Percentiles rank a stretch among this genome's conserved stretches.
phyloP scores from a whole-genome alignment of 2,329 filamentous ascomycete species.

The Epichloe aotearoae region DNA sequence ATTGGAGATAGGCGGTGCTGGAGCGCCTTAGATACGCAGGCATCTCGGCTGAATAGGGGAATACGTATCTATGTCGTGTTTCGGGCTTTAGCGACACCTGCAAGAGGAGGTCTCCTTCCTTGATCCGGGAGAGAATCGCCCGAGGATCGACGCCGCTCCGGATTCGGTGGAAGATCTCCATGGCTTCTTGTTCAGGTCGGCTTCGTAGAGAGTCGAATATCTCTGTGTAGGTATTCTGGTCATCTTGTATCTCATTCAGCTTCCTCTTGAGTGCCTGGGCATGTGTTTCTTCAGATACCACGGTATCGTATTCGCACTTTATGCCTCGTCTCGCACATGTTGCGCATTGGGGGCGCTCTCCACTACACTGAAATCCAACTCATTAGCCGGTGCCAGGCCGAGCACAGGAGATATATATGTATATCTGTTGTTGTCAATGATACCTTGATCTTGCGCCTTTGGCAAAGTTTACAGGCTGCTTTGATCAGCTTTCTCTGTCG shows the following conservation, averaged over 20 bases:
- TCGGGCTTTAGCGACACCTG: constrained; percentile 25
- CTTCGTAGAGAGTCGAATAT: constrained; percentile 8
- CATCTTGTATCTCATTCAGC: constrained; percentile 1
- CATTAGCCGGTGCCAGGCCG: too few relatives aligned
- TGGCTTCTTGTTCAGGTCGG: constrained; percentile 17
- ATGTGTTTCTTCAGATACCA: constrained; percentile 10
- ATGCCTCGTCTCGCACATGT: constrained; percentile 9
- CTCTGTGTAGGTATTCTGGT: constrained; percentile 7
- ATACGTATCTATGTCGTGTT: constrained; percentile 24
- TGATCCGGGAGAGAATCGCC: constrained; percentile 21
- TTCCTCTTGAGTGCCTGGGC: constrained; percentile 9
- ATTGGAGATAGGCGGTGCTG: constrained; percentile 15
- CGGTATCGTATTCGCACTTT: constrained; percentile 10
- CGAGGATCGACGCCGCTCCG: constrained; percentile 19
- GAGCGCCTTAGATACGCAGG: constrained; percentile 4
- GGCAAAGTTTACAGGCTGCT: too few relatives aligned
- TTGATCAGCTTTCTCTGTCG: too few relatives aligned
- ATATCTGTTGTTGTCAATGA: too few relatives aligned
- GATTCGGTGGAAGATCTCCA: constrained; percentile 21
- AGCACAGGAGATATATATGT: too few relatives aligned
- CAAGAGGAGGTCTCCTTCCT: constrained; percentile 23
- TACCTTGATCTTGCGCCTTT: too few relatives aligned
- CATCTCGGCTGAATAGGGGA: constrained; percentile 18
- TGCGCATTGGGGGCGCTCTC: constrained; percentile 13
- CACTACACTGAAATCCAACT: constrained; percentile 12